These are phyloP conservation scores for Rhodotorula sp. DNA, from an alignment of 1,284 basidiomycete species.

Conservation along the genomic window DNA sequence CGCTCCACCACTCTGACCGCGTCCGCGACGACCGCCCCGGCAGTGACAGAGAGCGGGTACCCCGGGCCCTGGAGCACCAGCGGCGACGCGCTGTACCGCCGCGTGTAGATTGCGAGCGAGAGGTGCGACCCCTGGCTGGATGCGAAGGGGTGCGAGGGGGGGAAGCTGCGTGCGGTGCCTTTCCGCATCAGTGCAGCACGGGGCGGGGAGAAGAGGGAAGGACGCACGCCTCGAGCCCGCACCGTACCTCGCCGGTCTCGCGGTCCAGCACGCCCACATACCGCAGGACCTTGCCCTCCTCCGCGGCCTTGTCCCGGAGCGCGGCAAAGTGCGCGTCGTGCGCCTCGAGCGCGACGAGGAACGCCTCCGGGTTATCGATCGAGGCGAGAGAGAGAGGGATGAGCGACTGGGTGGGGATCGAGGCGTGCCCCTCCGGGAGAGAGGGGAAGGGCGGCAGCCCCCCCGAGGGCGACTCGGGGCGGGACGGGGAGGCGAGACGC, in stretches of 20 bases:
- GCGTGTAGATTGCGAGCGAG: constrained; percentile 94
- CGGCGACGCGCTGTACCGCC: constrained; percentile 68
- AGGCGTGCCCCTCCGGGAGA: constrained; percentile 67
- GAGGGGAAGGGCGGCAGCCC: constrained; percentile 50
- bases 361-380: constrained; percentile 72
- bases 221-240: constrained; percentile 75
- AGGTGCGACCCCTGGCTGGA: constrained; percentile 93
- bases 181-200: background rate
- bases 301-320: constrained; percentile 72
- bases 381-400: constrained; percentile 73
- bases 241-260: constrained; percentile 69
- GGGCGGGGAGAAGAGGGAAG: background rate
- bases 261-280: constrained; percentile 95
- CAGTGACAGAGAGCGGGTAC: constrained; percentile 95
- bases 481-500: constrained; percentile 57
- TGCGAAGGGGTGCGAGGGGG: constrained; percentile 84
- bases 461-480: background rate
- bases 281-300: constrained; percentile 76
- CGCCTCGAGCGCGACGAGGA: constrained; percentile 70
- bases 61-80: constrained; percentile 92
- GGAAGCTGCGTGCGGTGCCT: constrained; percentile 53
- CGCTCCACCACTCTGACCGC: constrained; percentile 52
- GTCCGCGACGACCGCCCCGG: constrained; percentile 92
- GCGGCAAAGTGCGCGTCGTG: constrained; percentile 73
- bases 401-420: constrained; percentile 79